Evolutionary conservation across 345 rosid species (phyloP), one percentile per base, ranked within the genome.

Genomic region (Eucalyptus cloeziana): DNA sequence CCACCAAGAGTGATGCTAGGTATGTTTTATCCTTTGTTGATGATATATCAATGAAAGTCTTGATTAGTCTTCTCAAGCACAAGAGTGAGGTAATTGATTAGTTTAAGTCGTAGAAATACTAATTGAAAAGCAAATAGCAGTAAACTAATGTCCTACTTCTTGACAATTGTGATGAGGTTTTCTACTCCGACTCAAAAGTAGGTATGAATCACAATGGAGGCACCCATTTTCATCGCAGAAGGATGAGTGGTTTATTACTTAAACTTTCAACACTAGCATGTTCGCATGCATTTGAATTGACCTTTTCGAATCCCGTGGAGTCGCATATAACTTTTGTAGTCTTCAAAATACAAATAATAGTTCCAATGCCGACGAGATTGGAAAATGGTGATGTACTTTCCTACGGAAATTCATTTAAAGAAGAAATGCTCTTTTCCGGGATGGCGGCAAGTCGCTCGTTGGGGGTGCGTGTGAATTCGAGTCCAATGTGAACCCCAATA

Each of bases 381-480:
- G 1, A 60, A 60, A 60, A 60, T 4, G 31, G 67, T 0, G 7
- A 60, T 6, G 15, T 60, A 60, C 31, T 60, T 60, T 60, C 1
- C 67, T 60, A 5, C 13, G 31, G 4, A 60, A 60, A 24, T 25
- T 25, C 67, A 60, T 60, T 1, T 2, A 25, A 60, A 60, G 13
- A 25, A 25, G 5, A 24, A 56, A 24, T 25, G 67, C 15, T 60
- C 15, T 60, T 5, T 25, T 60, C 2, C 0, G 12, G 2, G 14
- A 60, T 24, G 58, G 58, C 1, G 58, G 58, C 58, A 19, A 52
- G 58, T 25, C 15, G n/a, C n/a, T 27, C 4, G 0, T 12, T 11
- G 0, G 2, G 4, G 67, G 7, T 12, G n/a, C 0, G 3, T 3
- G 13, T 6, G 4, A 60, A 60, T 60, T 60, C 2, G 3, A 27